These are phyloP conservation scores for Trichosporon ovoides DNA, from an alignment of 1,284 basidiomycete genomes.

Conservation along the genomic window DNA sequence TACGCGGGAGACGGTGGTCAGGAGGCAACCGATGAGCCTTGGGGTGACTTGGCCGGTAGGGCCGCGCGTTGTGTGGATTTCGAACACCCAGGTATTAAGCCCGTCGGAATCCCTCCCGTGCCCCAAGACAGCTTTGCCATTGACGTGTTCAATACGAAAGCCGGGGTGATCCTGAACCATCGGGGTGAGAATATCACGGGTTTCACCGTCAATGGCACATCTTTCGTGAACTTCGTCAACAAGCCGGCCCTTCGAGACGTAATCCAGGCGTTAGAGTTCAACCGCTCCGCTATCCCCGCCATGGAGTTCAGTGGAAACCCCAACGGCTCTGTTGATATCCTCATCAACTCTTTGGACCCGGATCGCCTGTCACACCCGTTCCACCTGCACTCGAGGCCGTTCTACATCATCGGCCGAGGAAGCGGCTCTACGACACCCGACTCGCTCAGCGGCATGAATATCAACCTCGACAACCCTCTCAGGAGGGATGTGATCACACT, in stretches of 20 bases:
- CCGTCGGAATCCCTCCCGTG: not conserved
- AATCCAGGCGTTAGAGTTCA: conserved; percentile 18
- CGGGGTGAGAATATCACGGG: conserved; percentile 10
- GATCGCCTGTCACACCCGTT: conserved; percentile 40
- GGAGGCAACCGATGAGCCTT: not conserved
- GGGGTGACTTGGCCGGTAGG: not conserved
- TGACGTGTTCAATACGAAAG: not conserved
- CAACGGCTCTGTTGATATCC: conserved; percentile 26
- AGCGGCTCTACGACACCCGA: conserved; percentile 18
- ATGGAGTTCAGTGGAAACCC: conserved; percentile 23
- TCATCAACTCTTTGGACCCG: conserved; percentile 44
- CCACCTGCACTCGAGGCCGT: conserved; percentile 34
- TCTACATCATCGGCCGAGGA: conserved; percentile 42
- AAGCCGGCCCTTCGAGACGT: conserved; percentile 21
- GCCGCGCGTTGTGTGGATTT: conserved; percentile 20
- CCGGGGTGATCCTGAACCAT: not conserved
- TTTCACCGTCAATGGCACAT: conserved; percentile 31
- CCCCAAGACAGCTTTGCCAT: not conserved
- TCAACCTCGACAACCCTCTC: conserved; percentile 40
- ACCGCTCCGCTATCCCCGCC: conserved; percentile 19
- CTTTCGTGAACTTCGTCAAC: conserved; percentile 34
- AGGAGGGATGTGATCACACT: conserved; percentile 44
- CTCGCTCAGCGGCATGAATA: not conserved
- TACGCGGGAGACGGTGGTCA: conserved; percentile 1
- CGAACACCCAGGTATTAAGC: conserved; percentile 16